phyloP scores from a whole-genome alignment of 139 green algal species.

The Tetraselmis chui region DNA sequence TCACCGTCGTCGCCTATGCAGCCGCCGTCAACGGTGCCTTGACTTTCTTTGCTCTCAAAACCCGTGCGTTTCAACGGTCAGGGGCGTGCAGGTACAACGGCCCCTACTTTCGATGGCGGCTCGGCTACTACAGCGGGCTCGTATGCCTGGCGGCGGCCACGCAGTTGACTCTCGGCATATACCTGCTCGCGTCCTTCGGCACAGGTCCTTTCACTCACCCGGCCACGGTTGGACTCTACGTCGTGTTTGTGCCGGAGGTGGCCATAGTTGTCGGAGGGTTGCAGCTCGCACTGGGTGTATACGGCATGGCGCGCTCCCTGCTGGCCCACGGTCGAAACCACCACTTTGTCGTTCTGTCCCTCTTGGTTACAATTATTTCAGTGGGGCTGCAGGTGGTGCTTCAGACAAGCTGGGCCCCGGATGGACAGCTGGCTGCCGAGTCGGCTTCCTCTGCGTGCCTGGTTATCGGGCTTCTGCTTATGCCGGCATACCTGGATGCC shows the following conservation, averaged over 20 bases:
- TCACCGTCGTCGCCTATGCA: background rate
- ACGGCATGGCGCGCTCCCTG: background rate
- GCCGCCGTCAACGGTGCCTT: background rate
- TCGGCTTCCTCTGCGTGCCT: background rate
- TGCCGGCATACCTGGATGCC: background rate
- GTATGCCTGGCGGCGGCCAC: background rate
- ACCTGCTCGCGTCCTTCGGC: background rate
- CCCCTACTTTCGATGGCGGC: background rate
- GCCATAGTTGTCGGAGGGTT: background rate
- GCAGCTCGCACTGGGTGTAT: background rate
- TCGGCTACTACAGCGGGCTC: background rate
- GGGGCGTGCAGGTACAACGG: background rate
- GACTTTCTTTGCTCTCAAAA: background rate
- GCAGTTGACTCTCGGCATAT: background rate
- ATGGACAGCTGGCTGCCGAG: background rate
- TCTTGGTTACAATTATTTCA: background rate
- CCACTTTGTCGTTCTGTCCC: background rate
- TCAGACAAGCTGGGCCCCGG: background rate
- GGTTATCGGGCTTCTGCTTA: background rate
- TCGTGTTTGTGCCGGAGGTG: background rate
- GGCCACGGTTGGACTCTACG: background rate
- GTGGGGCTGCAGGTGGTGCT: background rate
- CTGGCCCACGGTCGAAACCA: background rate
- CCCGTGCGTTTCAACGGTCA: background rate
- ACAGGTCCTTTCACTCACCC: background rate